Conservation (phyloP, 495 filamentous ascomycete genomes). For the Penicillium herquei region DNA sequence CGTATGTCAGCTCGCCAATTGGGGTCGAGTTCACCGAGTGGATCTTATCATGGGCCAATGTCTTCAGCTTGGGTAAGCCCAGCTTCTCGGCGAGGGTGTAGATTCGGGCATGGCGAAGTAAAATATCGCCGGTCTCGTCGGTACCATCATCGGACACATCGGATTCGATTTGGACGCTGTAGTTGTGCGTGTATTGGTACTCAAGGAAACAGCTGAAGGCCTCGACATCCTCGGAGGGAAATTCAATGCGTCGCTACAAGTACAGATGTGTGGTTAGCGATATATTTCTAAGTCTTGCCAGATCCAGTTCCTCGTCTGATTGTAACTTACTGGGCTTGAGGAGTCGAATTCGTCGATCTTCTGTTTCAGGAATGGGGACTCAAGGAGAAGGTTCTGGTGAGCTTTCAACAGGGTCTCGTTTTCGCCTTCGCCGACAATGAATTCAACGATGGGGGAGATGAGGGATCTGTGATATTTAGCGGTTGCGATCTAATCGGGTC, state of each 20-base stretch:
- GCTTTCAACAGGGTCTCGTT: constrained; percentile 64
- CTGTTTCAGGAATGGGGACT: constrained; percentile 72
- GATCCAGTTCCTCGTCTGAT: background rate
- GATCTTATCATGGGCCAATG: constrained; percentile 81
- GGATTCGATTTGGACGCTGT: constrained; percentile 68
- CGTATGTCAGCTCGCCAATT: constrained; percentile 84
- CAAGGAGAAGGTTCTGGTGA: constrained; percentile 72
- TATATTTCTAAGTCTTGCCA: constrained; percentile 3
- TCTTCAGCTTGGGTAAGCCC: constrained; percentile 67
- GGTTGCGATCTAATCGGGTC: background rate
- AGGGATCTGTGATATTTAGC: constrained; percentile 45
- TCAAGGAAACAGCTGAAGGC: constrained; percentile 86
- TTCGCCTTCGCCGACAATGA: constrained; percentile 67
- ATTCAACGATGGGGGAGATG: constrained; percentile 73
- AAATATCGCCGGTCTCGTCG: constrained; percentile 70
- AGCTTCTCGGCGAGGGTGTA: constrained; percentile 88
- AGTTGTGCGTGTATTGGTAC: constrained; percentile 90
- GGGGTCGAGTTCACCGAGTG: constrained; percentile 82
- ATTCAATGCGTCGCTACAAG: constrained; percentile 61
- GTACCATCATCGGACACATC: constrained; percentile 53
- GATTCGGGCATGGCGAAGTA: constrained; percentile 81
- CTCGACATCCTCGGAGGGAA: constrained; percentile 70
- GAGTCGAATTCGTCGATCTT: constrained; percentile 56
- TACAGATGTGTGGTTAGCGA: background rate
- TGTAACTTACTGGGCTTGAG: constrained; percentile 26